Evolutionary conservation across 2,329 filamentous ascomycete species (phyloP).

Genomic region (Aspergillus fumigatiaffinis): DNA sequence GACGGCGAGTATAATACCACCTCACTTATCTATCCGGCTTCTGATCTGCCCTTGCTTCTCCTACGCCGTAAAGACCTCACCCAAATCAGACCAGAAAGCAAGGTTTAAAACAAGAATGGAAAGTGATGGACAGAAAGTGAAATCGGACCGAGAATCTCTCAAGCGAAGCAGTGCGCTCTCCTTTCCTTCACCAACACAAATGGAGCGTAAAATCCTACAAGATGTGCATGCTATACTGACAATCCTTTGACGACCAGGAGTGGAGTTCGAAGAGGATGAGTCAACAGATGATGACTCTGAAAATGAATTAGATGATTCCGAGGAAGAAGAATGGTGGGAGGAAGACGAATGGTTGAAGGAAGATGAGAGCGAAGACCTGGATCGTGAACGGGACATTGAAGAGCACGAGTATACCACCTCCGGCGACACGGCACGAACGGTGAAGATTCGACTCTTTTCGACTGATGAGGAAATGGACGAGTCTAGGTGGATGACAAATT

Average conservation of each 20-base stretch:
- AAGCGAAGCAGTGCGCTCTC: conserved; percentile 1
- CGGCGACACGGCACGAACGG: conserved; percentile 8
- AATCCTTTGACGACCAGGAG: conserved; percentile 3
- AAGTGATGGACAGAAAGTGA: background rate
- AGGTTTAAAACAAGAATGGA: background rate
- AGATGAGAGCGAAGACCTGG: conserved; percentile 7
- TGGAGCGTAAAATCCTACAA: background rate
- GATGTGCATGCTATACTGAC: conserved; percentile 2
- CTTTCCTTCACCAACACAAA: conserved; percentile 1
- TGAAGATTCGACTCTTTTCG: conserved; percentile 15
- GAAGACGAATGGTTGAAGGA: conserved; percentile 10
- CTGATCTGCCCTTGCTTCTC: background rate
- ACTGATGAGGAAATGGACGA: conserved; percentile 4
- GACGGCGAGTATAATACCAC: background rate
- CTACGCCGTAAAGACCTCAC: background rate
- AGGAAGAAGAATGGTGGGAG: conserved; percentile 11
- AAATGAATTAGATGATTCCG: conserved; percentile 4
- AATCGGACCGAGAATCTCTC: background rate
- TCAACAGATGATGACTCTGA: conserved; percentile 5
- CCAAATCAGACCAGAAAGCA: background rate
- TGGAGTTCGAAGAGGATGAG: conserved; percentile 6
- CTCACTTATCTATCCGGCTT: background rate
- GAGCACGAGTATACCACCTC: conserved; percentile 14
- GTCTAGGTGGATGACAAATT: conserved; percentile 9
- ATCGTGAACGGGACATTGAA: conserved; percentile 11